phyloP scores from a whole-genome alignment of 75 land plant species.

The Cupressus sempervirens region DNA sequence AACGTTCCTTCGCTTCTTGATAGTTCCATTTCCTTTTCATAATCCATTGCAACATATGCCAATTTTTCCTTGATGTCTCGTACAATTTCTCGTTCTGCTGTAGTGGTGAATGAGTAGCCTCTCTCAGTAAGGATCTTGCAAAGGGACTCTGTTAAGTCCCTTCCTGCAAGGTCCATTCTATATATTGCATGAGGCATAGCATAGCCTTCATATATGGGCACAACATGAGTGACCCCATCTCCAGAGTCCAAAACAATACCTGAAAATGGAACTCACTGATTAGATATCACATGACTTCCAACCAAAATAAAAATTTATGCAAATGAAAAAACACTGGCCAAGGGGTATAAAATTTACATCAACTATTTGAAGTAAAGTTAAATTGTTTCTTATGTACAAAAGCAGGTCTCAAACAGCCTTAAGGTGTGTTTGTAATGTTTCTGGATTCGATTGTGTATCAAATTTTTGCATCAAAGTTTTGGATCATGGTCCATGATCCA shows the following conservation, averaged over 20 bases:
- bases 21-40: constrained; percentile 43
- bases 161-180: constrained; percentile 47
- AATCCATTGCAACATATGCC: constrained; percentile 43
- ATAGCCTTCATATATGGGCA: constrained; percentile 47
- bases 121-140: constrained; percentile 52
- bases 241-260: constrained; percentile 49
- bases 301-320: background rate
- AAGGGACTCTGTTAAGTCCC: constrained; percentile 44
- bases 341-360: background rate
- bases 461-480: no score
- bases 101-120: constrained; percentile 57
- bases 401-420: background rate
- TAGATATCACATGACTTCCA: background rate
- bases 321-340: no score
- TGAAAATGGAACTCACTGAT: constrained; percentile 3
- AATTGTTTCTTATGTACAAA: background rate
- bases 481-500: no score
- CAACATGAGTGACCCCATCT: constrained; percentile 51
- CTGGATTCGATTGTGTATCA: no score
- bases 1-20: constrained; percentile 22
- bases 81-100: constrained; percentile 53
- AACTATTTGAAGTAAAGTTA: background rate
- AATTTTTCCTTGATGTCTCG: constrained; percentile 47
- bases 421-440: no score
- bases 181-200: constrained; percentile 52